Evolutionary conservation across 2,329 filamentous ascomycete species (phyloP).

Genomic region (Chaetothyriales sp.): DNA sequence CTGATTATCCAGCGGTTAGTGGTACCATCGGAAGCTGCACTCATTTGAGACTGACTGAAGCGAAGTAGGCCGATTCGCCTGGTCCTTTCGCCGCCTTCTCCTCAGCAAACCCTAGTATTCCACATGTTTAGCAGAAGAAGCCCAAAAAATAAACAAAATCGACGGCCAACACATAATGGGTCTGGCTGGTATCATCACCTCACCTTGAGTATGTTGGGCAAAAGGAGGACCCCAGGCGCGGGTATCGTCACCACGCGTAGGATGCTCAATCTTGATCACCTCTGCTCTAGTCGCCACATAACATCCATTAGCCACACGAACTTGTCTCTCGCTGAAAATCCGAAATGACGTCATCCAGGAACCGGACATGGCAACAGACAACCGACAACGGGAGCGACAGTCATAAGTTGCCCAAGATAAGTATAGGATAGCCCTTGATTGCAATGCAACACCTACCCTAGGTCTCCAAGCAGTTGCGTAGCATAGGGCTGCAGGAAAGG

Average conservation of each 20-base stretch:
- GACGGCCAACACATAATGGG: constrained; percentile 18
- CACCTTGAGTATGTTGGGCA: constrained; percentile 55
- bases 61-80: constrained; percentile 89
- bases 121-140: neutral
- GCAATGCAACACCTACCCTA: constrained; percentile 53
- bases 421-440: too few relatives aligned
- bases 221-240: constrained; percentile 94
- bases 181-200: constrained; percentile 20
- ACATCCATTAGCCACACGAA: neutral
- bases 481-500: constrained; percentile 62
- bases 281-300: constrained; percentile 53
- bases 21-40: neutral
- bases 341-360: too few relatives aligned
- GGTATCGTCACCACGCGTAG: constrained; percentile 80
- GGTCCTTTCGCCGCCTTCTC: constrained; percentile 27
- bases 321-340: neutral
- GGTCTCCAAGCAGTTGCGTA: constrained; percentile 88
- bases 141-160: neutral
- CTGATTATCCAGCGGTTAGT: constrained; percentile 31
- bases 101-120: neutral
- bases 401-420: too few relatives aligned
- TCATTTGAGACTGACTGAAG: constrained; percentile 49
- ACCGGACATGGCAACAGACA: too few relatives aligned
- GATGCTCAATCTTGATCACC: constrained; percentile 95
- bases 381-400: too few relatives aligned